Conservation (phyloP, 140 eudicot genomes). For the Bidens hawaiensis region DNA sequence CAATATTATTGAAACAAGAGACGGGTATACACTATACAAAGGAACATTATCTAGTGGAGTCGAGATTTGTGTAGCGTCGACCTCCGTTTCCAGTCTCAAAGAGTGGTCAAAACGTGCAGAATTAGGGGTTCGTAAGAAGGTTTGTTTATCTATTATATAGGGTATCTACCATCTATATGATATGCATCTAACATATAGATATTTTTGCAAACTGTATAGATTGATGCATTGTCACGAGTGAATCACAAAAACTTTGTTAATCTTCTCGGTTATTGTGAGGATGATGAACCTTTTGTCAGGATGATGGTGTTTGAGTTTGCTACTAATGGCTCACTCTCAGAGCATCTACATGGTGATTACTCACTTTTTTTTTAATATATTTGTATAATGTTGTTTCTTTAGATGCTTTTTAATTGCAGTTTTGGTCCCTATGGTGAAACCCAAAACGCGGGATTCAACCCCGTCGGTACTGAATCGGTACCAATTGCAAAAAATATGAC, state of each 20-base stretch:
- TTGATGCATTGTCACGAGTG: constrained; percentile 69
- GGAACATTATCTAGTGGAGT: constrained; percentile 97
- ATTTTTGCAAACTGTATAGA: constrained; percentile 36
- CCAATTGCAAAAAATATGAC: too few relatives aligned
- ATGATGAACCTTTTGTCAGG: constrained; percentile 74
- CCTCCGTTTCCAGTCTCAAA: constrained; percentile 36
- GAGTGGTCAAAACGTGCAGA: constrained; percentile 80
- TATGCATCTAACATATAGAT: constrained; percentile 3
- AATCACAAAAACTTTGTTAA: constrained; percentile 94
- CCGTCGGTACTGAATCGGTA: too few relatives aligned
- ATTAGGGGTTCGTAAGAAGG: constrained; percentile 69
- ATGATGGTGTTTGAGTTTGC: constrained; percentile 99
- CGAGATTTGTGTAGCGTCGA: constrained; percentile 75
- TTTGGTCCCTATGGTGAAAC: too few relatives aligned
- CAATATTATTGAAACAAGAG: constrained; percentile 56
- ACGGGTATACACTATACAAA: constrained; percentile 61
- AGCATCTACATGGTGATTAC: constrained; percentile 83
- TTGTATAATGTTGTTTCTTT: not conserved
- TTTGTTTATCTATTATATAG: constrained; percentile 23
- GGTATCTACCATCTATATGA: not conserved
- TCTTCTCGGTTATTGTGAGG: constrained; percentile 93
- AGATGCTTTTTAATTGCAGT: too few relatives aligned
- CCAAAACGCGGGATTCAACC: too few relatives aligned
- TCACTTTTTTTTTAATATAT: not conserved
- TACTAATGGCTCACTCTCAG: constrained; percentile 76